Percentiles rank a stretch among this genome's conserved stretches.
Evolutionary conservation across 2,329 filamentous ascomycete genomes (phyloP).

Genomic region (Phialocephala subalpina): DNA sequence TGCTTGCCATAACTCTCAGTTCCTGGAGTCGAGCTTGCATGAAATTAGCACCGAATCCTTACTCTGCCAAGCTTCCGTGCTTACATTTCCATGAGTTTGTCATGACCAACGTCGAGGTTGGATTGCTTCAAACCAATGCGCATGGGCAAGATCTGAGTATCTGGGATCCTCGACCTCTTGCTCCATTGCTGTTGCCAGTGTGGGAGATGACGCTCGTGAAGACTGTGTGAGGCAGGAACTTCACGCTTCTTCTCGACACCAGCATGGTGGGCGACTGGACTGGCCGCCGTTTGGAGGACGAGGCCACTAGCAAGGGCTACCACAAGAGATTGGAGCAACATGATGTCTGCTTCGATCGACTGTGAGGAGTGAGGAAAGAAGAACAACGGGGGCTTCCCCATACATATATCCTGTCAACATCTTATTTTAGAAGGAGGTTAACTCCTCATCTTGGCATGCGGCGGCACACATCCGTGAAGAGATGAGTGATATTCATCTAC

Average conservation of each 20-base stretch:
- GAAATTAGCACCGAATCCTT: conserved; percentile 15
- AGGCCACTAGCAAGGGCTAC: conserved; percentile 30
- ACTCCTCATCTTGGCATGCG: background rate
- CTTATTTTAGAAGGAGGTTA: background rate
- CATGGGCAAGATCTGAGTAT: conserved; percentile 47
- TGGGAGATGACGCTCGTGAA: conserved; percentile 37
- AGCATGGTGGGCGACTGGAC: conserved; percentile 24
- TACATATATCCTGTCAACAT: background rate
- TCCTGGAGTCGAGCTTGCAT: conserved; percentile 45
- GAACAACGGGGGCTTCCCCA: background rate
- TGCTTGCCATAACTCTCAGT: conserved; percentile 48
- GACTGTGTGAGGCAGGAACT: conserved; percentile 31
- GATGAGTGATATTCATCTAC: background rate
- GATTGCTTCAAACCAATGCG: conserved; percentile 55
- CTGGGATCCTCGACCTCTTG: conserved; percentile 34
- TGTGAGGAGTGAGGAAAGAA: background rate
- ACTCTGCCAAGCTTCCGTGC: conserved; percentile 12
- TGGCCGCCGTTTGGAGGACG: conserved; percentile 28
- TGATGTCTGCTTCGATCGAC: conserved; percentile 13
- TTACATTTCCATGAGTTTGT: conserved; percentile 50
- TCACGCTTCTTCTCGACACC: conserved; percentile 25
- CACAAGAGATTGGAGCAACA: conserved; percentile 33
- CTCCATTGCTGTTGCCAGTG: conserved; percentile 31
- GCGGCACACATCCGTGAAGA: background rate
- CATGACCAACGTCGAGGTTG: conserved; percentile 53